Evolutionary conservation across 2,329 filamentous ascomycete genomes (phyloP).

Genomic region (Ophiosphaerella herpotricha): DNA sequence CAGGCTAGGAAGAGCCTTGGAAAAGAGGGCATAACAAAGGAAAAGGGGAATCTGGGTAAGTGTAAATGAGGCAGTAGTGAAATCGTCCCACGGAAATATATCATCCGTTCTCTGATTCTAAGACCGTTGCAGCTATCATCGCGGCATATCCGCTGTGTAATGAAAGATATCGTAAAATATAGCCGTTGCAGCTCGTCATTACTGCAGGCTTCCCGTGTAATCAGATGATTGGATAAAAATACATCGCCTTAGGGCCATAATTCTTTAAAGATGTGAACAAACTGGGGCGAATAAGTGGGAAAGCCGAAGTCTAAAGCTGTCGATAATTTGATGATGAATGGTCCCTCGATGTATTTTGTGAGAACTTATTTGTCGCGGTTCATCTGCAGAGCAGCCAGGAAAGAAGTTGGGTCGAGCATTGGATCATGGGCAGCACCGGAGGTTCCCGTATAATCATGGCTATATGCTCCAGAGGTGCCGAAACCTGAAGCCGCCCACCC

Average conservation of each 20-base stretch:
- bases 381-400: conserved; percentile 30
- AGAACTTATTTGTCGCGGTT: conserved; percentile 25
- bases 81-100: background rate
- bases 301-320: background rate
- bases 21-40: background rate
- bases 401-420: conserved; percentile 15
- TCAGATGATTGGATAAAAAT: too few species aligned
- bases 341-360: background rate
- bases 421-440: conserved; percentile 15
- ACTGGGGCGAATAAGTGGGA: background rate
- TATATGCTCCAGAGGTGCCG: background rate
- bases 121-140: background rate
- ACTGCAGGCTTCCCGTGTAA: background rate
- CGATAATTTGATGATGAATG: background rate
- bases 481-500: background rate
- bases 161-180: background rate
- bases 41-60: background rate
- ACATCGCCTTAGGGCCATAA: too few species aligned
- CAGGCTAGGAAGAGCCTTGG: background rate
- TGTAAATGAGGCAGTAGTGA: background rate
- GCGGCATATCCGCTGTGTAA: background rate
- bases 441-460: conserved; percentile 8
- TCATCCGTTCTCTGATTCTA: background rate
- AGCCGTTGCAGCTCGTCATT: background rate
- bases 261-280: background rate